A percentile compares a stretch with the other conserved stretches of the same genome.
These are phyloP conservation scores for Voacanga thouarsii DNA, from an alignment of 257 asterid species.

Conservation along the genomic window DNA sequence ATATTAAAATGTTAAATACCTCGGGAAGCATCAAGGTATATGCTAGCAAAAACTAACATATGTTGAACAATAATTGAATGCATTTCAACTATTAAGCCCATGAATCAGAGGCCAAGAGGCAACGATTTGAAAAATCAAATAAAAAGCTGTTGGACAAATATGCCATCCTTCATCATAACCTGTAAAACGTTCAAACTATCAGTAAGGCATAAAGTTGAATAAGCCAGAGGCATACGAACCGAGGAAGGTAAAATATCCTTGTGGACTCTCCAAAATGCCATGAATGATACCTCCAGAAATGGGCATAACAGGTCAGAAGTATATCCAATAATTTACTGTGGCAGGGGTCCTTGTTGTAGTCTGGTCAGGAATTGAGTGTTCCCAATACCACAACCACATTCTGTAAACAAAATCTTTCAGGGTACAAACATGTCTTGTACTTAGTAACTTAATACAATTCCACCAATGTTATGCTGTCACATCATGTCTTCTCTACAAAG, in stretches of 20 bases:
- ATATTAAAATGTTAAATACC: constrained; percentile 43
- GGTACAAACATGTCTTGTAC: constrained; percentile 72
- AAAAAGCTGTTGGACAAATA: constrained; percentile 29
- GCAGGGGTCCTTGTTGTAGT: constrained; percentile 64
- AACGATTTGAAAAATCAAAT: constrained; percentile 24
- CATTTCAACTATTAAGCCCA: constrained; percentile 17
- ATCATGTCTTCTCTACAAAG: constrained; percentile 98
- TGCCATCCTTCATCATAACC: constrained; percentile 54
- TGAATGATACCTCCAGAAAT: constrained; percentile 61
- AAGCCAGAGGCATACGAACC: constrained; percentile 96
- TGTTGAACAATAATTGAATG: constrained; percentile 16
- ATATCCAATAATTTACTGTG: constrained; percentile 77
- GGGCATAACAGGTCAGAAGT: constrained; percentile 56
- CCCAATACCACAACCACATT: constrained; percentile 96
- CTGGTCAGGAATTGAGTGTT: constrained; percentile 74
- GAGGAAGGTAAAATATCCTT: constrained; percentile 54
- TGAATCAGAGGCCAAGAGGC: constrained; percentile 11
- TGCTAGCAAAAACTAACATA: constrained; percentile 16
- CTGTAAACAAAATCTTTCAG: constrained; percentile 63
- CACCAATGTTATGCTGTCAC: constrained; percentile 85
- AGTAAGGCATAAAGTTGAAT: constrained; percentile 61
- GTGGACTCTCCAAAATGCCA: constrained; percentile 53
- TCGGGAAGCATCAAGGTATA: constrained; percentile 15
- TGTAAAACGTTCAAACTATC: constrained; percentile 63
- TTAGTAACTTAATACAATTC: constrained; percentile 60